Evolutionary conservation across 768 basidiomycete species (phyloP).

Genomic region (Nidularia sp.): DNA sequence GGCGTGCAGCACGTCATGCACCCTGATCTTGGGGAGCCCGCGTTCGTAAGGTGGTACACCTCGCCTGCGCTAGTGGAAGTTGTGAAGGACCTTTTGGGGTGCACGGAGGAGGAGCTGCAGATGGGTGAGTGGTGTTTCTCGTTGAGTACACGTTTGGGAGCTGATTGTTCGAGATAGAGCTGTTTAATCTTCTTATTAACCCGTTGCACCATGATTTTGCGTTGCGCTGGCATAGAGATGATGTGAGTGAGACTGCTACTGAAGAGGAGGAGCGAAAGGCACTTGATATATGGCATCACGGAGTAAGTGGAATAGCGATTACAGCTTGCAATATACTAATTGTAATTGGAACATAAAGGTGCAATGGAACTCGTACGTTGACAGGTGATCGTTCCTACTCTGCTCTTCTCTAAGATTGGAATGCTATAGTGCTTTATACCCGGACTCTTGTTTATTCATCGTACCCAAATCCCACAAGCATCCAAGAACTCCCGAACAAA

Average conservation of each 20-base stretch:
- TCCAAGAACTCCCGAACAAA: conserved; percentile 55
- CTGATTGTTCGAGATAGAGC: conserved; percentile 33
- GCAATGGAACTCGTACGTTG: conserved; percentile 56
- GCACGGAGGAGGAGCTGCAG: conserved; percentile 56
- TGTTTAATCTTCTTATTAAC: conserved; percentile 76
- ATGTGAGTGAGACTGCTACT: conserved; percentile 54
- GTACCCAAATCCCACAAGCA: conserved; percentile 65
- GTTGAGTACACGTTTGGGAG: background rate
- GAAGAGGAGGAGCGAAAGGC: conserved; percentile 57
- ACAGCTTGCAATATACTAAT: background rate
- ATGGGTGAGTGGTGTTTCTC: conserved; percentile 53
- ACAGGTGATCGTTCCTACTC: too few relatives aligned
- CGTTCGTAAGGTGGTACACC: conserved; percentile 68
- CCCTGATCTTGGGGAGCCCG: conserved; percentile 56
- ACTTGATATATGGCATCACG: conserved; percentile 58
- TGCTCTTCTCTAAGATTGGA: background rate
- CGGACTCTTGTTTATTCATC: conserved; percentile 65
- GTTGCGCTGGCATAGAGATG: conserved; percentile 78
- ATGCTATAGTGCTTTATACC: conserved; percentile 52
- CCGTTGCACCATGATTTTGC: conserved; percentile 63
- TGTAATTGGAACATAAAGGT: conserved; percentile 33
- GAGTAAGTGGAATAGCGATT: conserved; percentile 37
- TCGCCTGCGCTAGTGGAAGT: conserved; percentile 40
- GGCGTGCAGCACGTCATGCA: conserved; percentile 84
- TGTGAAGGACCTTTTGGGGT: conserved; percentile 46